phyloP scores from a whole-genome alignment of 2,329 filamentous ascomycete genomes.

The Talaromyces sp. region DNA sequence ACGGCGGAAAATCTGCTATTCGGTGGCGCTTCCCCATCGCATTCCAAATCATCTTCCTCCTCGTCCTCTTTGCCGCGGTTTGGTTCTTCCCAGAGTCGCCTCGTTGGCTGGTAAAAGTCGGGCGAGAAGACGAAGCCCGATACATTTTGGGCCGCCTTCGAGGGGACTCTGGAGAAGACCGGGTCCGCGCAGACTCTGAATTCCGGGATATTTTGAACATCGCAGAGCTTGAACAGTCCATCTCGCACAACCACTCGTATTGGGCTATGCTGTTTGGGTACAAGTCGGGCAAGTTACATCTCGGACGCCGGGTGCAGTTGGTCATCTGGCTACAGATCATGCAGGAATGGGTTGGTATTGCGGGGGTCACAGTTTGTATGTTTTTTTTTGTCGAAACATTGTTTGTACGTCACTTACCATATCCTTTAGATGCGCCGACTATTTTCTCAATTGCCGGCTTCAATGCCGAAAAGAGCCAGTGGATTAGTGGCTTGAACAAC shows the following conservation, averaged over 20 bases:
- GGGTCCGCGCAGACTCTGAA: conserved; percentile 54
- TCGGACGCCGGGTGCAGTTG: conserved; percentile 62
- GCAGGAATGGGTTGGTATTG: conserved; percentile 66
- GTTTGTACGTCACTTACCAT: conserved; percentile 35
- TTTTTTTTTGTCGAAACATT: background rate
- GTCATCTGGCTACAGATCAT: conserved; percentile 69
- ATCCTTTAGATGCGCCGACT: conserved; percentile 36
- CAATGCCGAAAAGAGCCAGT: conserved; percentile 54
- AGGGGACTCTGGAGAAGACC: conserved; percentile 50
- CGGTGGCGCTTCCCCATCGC: conserved; percentile 66
- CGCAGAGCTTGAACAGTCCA: conserved; percentile 56
- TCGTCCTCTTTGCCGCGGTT: conserved; percentile 51
- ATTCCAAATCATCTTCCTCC: conserved; percentile 62
- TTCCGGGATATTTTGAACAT: conserved; percentile 64
- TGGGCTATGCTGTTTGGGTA: conserved; percentile 62
- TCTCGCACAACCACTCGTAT: conserved; percentile 52
- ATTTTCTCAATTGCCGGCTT: conserved; percentile 67
- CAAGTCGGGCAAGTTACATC: conserved; percentile 61
- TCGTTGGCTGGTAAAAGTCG: conserved; percentile 56
- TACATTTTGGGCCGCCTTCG: conserved; percentile 62
- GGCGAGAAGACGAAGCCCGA: conserved; percentile 61
- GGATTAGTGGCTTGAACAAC: conserved; percentile 57
- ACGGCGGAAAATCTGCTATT: conserved; percentile 53
- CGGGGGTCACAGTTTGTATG: conserved; percentile 59
- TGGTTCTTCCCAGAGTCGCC: conserved; percentile 67